Base-by-base conservation (phyloP, 805 yeast genomes). In the Starmerella floricola region DNA sequence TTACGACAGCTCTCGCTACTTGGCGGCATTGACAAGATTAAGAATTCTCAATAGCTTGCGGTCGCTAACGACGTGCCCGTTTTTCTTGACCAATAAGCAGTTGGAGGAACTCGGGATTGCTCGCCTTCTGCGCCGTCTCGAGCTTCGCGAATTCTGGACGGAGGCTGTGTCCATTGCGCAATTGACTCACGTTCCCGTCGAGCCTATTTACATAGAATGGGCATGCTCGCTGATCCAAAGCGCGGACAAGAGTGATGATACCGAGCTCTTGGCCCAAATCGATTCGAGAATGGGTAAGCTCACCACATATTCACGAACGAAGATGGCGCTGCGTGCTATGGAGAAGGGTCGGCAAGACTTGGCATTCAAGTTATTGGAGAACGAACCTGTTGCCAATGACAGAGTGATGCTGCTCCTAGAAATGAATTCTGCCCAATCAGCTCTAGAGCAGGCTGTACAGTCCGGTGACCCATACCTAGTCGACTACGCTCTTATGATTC, bases 271-370 rank as follows among this genome's bases (percentile, higher is more conserved):
- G 33, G 56, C 65, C 18, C 52, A 62, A 1, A 65, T 88, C 1
- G 55, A 71, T 6, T 61, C 65, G 8, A 72, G 72, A 42, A 62
- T 84, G 13, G 52, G 52, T 10, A 48, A 56, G 2, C 55, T 62
- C 11, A 55, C 61, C 8, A 67, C 69, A 3, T 69, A 78, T 16
- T 67, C 86, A 0, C 77, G 74, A 46, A 71, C 73, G 5, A 64
- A 68, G 21, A 72, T 85, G 21, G 76, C 84, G 0, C 63, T 67
- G 8, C 67, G 73, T 15, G 91, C 94, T 1, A 73, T 71, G 52
- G 78, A 79, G 53, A 96, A 88, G 59, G 97, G 97, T 1, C 66
- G 97, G 21, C 58, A 71, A 10, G 65, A 68, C 19, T 61, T 91
- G 18, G 79, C 95, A 29, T 73, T 78, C 41, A 64, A 70, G 34